Evolutionary conservation across 176 grass and related monocot genomes (phyloP).

Genomic region (Themeda triandra): DNA sequence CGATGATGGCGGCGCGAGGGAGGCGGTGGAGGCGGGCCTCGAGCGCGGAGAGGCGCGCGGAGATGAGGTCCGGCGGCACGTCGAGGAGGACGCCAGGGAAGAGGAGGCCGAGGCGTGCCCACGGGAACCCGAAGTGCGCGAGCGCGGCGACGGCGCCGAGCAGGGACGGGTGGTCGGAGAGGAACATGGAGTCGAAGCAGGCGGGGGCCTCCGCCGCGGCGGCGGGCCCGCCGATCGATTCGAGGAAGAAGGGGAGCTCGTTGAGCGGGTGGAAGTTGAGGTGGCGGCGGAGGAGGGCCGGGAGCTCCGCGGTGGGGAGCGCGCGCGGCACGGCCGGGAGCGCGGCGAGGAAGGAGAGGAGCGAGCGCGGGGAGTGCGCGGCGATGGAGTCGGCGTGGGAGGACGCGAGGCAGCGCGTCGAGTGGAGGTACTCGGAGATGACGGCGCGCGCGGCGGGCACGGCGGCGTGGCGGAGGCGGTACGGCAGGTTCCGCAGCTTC

Average conservation of each 20-base stretch:
- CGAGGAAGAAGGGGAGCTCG: constrained; percentile 88
- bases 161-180: constrained; percentile 52
- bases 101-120: constrained; percentile 51
- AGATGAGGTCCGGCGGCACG: constrained; percentile 38
- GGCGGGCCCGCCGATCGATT: constrained; percentile 65
- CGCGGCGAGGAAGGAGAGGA: constrained; percentile 48
- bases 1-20: constrained; percentile 48
- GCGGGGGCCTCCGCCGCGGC: not conserved
- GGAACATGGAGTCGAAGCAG: constrained; percentile 48
- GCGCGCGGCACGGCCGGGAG: constrained; percentile 37
- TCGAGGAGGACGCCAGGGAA: constrained; percentile 43
- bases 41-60: constrained; percentile 44
- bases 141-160: constrained; percentile 51
- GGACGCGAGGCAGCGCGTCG: constrained; percentile 63
- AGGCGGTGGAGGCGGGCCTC: constrained; percentile 37
- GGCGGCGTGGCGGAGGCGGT: constrained; percentile 43
- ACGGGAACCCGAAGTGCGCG: constrained; percentile 67
- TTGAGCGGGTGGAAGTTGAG: constrained; percentile 66
- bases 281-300: constrained; percentile 53
- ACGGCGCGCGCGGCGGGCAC: constrained; percentile 55
- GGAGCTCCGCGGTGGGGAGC: constrained; percentile 30
- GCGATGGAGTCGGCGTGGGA: constrained; percentile 62
- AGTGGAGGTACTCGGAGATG: constrained; percentile 75
- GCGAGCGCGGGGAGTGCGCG: constrained; percentile 53
- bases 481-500: constrained; percentile 47